Evolutionary conservation across 306 rosid genomes (phyloP).

Genomic region (Corylus americana): DNA sequence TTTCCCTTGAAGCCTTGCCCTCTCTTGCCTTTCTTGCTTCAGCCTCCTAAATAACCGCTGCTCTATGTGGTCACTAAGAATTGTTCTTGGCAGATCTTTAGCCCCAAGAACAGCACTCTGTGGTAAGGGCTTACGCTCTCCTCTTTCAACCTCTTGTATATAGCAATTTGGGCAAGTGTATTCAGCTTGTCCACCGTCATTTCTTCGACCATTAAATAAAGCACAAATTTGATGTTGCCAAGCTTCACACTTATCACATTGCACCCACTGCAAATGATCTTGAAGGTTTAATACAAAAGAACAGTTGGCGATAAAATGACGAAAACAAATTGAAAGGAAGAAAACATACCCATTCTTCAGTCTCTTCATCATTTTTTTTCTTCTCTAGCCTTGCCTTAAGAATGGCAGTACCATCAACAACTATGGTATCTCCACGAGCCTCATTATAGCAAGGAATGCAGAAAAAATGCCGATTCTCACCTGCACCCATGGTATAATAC

Average conservation of each 20-base stretch:
- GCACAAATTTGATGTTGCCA: constrained; percentile 99
- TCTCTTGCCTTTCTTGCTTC: constrained; percentile 74
- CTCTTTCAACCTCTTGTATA: constrained; percentile 80
- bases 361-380: constrained; percentile 98
- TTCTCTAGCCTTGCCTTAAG: constrained; percentile 81
- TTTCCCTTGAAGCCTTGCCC: constrained; percentile 90
- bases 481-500: constrained; percentile 92
- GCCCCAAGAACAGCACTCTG: constrained; percentile 99
- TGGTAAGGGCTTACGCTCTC: constrained; percentile 94
- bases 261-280: constrained; percentile 81
- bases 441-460: constrained; percentile 94
- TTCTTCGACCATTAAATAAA: constrained; percentile 90
- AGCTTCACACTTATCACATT: constrained; percentile 99
- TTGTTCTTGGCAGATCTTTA: constrained; percentile 89
- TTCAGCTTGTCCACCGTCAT: constrained; percentile 96
- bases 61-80: constrained; percentile 89
- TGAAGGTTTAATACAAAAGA: constrained; percentile 24
- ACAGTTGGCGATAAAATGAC: constrained; percentile 17
- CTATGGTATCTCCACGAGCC: constrained; percentile 82
- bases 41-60: constrained; percentile 67
- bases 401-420: constrained; percentile 78
- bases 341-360: constrained; percentile 86
- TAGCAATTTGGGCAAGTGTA: constrained; percentile 98
- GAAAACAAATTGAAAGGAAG: constrained; percentile 1
- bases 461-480: constrained; percentile 90